Evolutionary conservation across 495 filamentous ascomycete species (phyloP), one percentile per base, ranked within the genome.

Genomic region (Penicillium riverlandense): DNA sequence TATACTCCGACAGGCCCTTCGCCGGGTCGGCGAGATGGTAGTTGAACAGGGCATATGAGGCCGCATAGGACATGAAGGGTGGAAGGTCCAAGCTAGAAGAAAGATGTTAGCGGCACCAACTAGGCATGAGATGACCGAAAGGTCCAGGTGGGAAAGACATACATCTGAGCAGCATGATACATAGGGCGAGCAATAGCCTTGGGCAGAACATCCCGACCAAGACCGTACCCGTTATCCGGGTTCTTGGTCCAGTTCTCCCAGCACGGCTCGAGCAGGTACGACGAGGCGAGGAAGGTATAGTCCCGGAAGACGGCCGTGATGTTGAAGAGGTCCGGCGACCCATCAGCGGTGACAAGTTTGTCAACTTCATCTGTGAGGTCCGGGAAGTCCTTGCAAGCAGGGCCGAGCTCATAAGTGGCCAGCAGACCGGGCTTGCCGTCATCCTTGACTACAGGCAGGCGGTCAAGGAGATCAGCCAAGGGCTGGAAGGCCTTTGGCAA

Each of bases 61-160:
- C 90, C 10, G 90, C 90, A 63, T 95, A 95, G 53, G 91, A 88
- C 88, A 96, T 91, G 73, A 94, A 96, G 7, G 90, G 87, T n/a
- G 70, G 70, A 0, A 74, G 53, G 43, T 72, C 61, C 55, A 74
- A 43, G 22, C 70, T 72, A 45, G 14, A 15, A 32, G 4, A n/a
- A 28, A 22, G 22, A 22, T 22, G 22, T 22, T 22, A 22, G 22
- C 2, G 22, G 22, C 4, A 22, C 22, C 2, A 22, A 22, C 15
- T 42, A 34, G 10, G 43, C 22, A 48, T 32, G 29, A 49, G 5
- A 33, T 16, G 39, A 37, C 35, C 9, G 22, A 8, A 50, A 29
- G n/a, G 12, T 22, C 4, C 22, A 2, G 28, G 29, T 29, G 32
- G 37, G 30, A 39, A 12, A 40, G 27, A 79, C 85, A 69, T 74